Evolutionary conservation across 805 yeast genomes (phyloP).

Genomic region (Metschnikowia bowlesiae): DNA sequence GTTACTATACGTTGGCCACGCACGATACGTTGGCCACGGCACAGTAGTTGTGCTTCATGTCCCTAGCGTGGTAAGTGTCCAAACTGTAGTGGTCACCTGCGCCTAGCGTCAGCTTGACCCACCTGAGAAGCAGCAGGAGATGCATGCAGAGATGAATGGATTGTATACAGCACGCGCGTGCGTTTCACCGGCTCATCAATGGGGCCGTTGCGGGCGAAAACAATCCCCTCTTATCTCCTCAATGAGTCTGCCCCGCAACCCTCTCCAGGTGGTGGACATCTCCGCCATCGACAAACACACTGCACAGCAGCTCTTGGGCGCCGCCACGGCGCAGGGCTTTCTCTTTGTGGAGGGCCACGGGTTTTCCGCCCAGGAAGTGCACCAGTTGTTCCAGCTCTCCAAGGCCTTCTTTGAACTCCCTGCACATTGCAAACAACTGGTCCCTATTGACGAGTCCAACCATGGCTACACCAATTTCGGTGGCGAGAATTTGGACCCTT

Average conservation of each 20-base stretch:
- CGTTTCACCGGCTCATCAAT: neutral
- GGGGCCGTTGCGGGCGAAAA: neutral
- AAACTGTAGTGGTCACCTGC: no score
- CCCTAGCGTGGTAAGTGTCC: no score
- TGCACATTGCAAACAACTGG: constrained; percentile 44
- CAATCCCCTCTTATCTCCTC: neutral
- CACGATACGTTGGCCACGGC: no score
- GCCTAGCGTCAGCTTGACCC: neutral
- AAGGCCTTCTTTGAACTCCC: constrained; percentile 51
- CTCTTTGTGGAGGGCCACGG: constrained; percentile 64
- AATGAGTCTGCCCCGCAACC: constrained; percentile 28
- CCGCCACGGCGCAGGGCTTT: constrained; percentile 63
- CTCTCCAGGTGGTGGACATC: constrained; percentile 56
- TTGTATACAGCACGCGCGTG: neutral
- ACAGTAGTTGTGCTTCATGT: no score
- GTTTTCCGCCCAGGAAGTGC: constrained; percentile 53
- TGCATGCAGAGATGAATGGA: neutral
- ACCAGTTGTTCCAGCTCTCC: constrained; percentile 46
- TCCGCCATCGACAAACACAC: constrained; percentile 39
- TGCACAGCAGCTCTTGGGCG: constrained; percentile 50
- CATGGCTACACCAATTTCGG: constrained; percentile 56
- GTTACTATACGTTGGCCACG: no score
- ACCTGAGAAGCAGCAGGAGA: neutral
- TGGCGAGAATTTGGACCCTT: constrained; percentile 47
- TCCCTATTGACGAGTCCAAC: constrained; percentile 50